Evolutionary conservation across 306 rosid genomes (phyloP).

Genomic region (Dryas drummondii): DNA sequence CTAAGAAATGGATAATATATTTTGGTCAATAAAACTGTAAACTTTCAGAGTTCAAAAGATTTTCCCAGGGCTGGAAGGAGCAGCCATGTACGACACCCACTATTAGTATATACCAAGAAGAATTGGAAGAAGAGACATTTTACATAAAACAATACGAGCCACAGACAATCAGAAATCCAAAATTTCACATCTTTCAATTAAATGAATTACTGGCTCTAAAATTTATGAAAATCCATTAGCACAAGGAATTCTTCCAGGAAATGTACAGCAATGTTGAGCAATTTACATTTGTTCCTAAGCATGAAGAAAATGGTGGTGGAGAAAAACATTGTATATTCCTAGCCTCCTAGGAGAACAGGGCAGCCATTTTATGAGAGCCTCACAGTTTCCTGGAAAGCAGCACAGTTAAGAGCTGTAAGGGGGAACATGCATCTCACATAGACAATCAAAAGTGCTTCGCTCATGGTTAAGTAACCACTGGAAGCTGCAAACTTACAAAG

Average conservation of each 20-base stretch:
- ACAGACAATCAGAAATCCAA: neutral
- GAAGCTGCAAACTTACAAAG: slow-evolving; percentile 8
- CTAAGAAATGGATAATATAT: too few relatives aligned
- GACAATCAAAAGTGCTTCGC: neutral
- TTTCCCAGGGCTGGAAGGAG: too few relatives aligned
- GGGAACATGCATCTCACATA: neutral
- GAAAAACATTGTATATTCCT: neutral
- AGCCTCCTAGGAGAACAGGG: too few relatives aligned
- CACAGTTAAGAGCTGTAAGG: neutral
- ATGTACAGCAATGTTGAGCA: neutral
- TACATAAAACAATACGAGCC: neutral
- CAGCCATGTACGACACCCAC: neutral
- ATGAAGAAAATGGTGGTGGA: neutral
- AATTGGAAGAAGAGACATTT: neutral
- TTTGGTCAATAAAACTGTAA: too few relatives aligned
- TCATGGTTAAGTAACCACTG: slow-evolving; percentile 12
- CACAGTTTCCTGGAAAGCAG: slow-evolving; percentile 18
- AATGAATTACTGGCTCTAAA: neutral
- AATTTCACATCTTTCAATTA: neutral
- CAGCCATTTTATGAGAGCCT: slow-evolving; percentile 14
- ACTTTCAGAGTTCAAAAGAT: too few relatives aligned
- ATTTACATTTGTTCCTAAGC: neutral
- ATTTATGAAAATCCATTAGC: neutral
- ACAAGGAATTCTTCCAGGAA: neutral
- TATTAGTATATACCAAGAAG: neutral